Percentiles rank a stretch among this genome's conserved stretches.
These are phyloP conservation scores for Venturia pyrina DNA, from an alignment of 2,329 filamentous ascomycete species.

Conservation along the genomic window DNA sequence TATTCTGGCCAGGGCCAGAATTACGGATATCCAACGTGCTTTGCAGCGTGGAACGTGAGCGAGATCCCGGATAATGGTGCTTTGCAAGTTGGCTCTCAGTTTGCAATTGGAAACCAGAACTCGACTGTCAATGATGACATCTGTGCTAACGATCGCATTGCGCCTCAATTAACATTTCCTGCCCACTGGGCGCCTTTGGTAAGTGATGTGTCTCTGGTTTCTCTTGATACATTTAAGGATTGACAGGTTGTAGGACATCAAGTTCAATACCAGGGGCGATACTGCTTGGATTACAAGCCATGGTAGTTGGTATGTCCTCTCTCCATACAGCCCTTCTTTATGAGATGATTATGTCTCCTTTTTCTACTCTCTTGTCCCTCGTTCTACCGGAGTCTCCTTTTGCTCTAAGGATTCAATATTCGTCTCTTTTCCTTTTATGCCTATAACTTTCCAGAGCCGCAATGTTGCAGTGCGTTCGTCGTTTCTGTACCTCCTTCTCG, in stretches of 20 bases:
- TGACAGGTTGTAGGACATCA: slow-evolving; percentile 42
- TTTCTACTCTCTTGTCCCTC: not conserved
- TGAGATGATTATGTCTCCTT: not conserved
- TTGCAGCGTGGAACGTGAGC: slow-evolving; percentile 51
- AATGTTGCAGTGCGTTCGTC: not conserved
- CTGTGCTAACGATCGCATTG: slow-evolving; percentile 30
- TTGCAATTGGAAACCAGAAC: slow-evolving; percentile 30
- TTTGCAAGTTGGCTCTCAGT: slow-evolving; percentile 37
- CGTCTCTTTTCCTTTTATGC: not conserved
- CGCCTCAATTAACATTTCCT: slow-evolving; percentile 47
- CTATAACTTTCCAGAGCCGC: not conserved
- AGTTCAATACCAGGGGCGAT: slow-evolving; percentile 50
- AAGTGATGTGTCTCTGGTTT: not conserved
- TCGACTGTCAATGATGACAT: slow-evolving; percentile 37
- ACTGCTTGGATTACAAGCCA: slow-evolving; percentile 60
- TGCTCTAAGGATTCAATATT: not conserved
- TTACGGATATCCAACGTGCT: slow-evolving; percentile 64
- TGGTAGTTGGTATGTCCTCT: slow-evolving; percentile 47
- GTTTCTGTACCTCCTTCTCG: not conserved
- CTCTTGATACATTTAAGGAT: not conserved
- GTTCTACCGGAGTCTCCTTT: not conserved
- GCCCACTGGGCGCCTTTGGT: slow-evolving; percentile 58
- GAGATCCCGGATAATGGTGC: slow-evolving; percentile 37
- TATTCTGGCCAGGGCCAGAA: slow-evolving; percentile 40
- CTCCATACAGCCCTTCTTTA: not conserved